phyloP scores from a whole-genome alignment of 192 early-diverging fungal genomes.

The Chytriomyces confervae region DNA sequence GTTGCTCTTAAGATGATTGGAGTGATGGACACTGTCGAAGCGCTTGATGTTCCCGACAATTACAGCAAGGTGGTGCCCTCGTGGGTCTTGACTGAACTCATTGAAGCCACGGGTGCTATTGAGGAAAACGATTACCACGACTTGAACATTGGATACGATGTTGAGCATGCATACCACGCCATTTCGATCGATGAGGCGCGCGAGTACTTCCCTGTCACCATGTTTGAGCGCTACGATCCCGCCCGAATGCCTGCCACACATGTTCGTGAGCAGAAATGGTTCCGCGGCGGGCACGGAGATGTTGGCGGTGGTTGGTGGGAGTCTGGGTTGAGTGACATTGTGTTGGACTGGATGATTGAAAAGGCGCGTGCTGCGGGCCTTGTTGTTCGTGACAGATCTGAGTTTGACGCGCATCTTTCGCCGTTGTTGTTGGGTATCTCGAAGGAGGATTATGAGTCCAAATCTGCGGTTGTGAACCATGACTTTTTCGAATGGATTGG shows the following conservation, averaged over 20 bases:
- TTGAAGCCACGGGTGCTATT: constrained; percentile 6
- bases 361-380: constrained; percentile 32
- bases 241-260: background rate
- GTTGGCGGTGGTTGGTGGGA: constrained; percentile 43
- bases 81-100: constrained; percentile 5
- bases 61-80: background rate
- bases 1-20: constrained; percentile 30
- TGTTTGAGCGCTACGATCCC: constrained; percentile 17
- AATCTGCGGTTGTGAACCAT: background rate
- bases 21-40: constrained; percentile 31
- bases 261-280: constrained; percentile 33
- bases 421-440: constrained; percentile 20
- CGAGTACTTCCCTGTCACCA: constrained; percentile 8
- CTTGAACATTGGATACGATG: background rate
- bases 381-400: background rate
- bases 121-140: constrained; percentile 34
- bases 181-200: constrained; percentile 31
- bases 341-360: constrained; percentile 32
- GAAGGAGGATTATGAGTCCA: background rate
- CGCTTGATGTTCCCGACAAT: constrained; percentile 25
- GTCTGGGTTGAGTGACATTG: constrained; percentile 27
- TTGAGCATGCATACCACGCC: constrained; percentile 27
- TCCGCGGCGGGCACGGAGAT: constrained; percentile 32
- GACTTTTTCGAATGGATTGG: constrained; percentile 17
- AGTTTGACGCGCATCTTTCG: background rate